Evolutionary conservation across 805 yeast species (phyloP).

Genomic region (Millerozyma miso): DNA sequence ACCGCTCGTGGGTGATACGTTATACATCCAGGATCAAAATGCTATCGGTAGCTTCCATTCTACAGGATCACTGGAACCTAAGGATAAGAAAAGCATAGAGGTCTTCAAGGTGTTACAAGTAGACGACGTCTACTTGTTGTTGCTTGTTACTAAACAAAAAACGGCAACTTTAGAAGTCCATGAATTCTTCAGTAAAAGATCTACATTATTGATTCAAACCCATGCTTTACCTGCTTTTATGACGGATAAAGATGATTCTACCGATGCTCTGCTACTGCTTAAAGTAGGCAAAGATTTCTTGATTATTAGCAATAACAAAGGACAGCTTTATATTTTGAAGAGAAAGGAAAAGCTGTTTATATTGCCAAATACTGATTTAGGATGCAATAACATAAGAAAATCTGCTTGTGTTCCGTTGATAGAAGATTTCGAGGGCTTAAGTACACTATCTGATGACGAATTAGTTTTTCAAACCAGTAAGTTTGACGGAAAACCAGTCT

Average conservation of each 20-base stretch:
- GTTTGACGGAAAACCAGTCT: conserved; percentile 37
- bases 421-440: conserved; percentile 7
- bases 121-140: background rate
- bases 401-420: conserved; percentile 18
- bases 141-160: background rate
- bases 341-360: background rate
- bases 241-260: conserved; percentile 2
- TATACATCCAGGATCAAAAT: conserved; percentile 16
- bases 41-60: conserved; percentile 1
- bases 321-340: conserved; percentile 17
- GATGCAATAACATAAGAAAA: conserved; percentile 16
- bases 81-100: conserved; percentile 5
- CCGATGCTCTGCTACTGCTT: conserved; percentile 3
- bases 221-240: background rate
- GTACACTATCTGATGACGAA: conserved; percentile 14
- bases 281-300: conserved; percentile 19
- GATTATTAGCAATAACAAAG: conserved; percentile 18
- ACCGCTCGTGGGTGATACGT: conserved; percentile 21
- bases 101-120: background rate
- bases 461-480: conserved; percentile 28
- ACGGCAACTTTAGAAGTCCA: background rate
- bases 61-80: background rate
- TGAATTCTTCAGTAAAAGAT: background rate
- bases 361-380: conserved; percentile 15
- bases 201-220: background rate